phyloP scores from a whole-genome alignment of 208 protist species.

The Acanthamoeba polyphaga region DNA sequence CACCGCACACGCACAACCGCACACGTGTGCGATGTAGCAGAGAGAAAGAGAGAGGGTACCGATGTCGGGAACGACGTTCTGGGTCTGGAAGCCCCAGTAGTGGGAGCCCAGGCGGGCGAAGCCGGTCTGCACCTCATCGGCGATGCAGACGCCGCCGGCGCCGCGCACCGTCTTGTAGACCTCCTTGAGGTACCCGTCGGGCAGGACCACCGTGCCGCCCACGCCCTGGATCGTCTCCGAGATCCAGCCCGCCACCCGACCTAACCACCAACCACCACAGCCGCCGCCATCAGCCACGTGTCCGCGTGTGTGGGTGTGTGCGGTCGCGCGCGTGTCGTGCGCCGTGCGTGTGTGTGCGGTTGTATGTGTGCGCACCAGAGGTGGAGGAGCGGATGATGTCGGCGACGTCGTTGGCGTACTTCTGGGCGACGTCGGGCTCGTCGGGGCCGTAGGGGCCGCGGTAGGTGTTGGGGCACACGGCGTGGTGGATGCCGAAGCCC shows the following conservation, averaged over 20 bases:
- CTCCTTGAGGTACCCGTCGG: constrained; percentile 85
- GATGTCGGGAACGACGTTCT: constrained; percentile 84
- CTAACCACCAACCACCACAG: not conserved
- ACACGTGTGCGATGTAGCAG: not conserved
- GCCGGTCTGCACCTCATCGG: constrained; percentile 91
- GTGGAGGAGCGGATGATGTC: constrained; percentile 79
- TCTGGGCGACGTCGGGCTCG: constrained; percentile 76
- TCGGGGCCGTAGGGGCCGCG: constrained; percentile 77
- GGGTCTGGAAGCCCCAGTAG: constrained; percentile 90
- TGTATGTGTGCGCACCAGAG: constrained; percentile 33
- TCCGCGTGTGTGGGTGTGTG: not conserved
- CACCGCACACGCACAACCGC: too few species aligned
- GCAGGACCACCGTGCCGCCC: constrained; percentile 85
- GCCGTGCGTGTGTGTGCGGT: not conserved
- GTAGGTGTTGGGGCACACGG: constrained; percentile 77
- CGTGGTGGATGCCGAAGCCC: constrained; percentile 79
- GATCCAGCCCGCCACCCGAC: constrained; percentile 36
- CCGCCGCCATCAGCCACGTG: not conserved
- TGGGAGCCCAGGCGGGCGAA: constrained; percentile 89
- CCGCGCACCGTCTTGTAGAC: constrained; percentile 84
- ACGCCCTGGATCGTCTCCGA: constrained; percentile 80
- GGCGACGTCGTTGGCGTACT: constrained; percentile 80
- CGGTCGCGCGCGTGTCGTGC: not conserved
- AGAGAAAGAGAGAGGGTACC: not conserved
- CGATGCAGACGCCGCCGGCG: constrained; percentile 89